phyloP scores from a whole-genome alignment of 495 filamentous ascomycete species.

The Rhypophila decipiens region DNA sequence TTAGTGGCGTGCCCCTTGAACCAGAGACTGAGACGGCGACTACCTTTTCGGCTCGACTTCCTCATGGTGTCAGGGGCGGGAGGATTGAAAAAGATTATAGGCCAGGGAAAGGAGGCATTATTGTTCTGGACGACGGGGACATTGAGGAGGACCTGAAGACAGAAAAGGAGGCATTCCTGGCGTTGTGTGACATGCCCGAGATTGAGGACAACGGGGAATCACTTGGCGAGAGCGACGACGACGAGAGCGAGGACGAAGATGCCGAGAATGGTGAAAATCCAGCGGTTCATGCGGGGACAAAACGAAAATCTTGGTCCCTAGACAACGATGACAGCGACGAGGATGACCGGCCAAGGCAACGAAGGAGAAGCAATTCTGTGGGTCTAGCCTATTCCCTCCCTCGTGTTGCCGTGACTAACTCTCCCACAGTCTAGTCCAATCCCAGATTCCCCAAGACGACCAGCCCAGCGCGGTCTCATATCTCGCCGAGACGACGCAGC shows the following conservation, averaged over 20 bases:
- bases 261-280: constrained; percentile 20
- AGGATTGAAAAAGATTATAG: constrained; percentile 63
- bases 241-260: constrained; percentile 25
- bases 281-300: constrained; percentile 43
- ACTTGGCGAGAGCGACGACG: constrained; percentile 43
- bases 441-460: constrained; percentile 43
- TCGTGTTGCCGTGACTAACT: constrained; percentile 22
- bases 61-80: constrained; percentile 52
- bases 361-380: constrained; percentile 84
- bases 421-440: constrained; percentile 51
- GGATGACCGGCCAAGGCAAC: constrained; percentile 64
- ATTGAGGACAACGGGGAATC: constrained; percentile 65
- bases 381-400: constrained; percentile 18
- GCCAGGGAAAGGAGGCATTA: constrained; percentile 73
- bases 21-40: constrained; percentile 40
- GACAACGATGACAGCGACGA: constrained; percentile 66
- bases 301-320: constrained; percentile 78
- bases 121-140: constrained; percentile 94
- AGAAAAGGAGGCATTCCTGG: constrained; percentile 76
- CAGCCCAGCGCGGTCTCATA: constrained; percentile 42
- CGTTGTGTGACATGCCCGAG: constrained; percentile 82
- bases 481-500: constrained; percentile 40
- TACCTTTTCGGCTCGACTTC: constrained; percentile 42
- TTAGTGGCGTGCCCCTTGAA: constrained; percentile 59
- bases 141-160: constrained; percentile 75